These are phyloP conservation scores for Canavalia gladiata DNA, from an alignment of 306 rosid genomes.

Conservation along the genomic window DNA sequence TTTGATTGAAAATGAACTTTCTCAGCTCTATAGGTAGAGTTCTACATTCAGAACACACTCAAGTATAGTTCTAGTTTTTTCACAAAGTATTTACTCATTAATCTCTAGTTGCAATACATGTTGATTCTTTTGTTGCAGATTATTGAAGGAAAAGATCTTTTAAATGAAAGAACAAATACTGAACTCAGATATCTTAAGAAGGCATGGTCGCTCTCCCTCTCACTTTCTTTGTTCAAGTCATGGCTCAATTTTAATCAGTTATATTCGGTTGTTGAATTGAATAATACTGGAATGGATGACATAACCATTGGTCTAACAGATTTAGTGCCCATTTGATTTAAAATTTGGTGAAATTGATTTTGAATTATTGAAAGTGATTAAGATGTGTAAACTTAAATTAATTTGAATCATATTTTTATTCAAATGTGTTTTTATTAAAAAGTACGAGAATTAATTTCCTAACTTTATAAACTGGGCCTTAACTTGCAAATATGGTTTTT, in stretches of 20 bases:
- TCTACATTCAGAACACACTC: background rate
- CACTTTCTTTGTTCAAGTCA: background rate
- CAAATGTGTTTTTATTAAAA: no score
- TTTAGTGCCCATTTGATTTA: no score
- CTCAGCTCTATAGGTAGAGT: background rate
- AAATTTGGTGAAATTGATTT: no score
- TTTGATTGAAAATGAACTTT: constrained; percentile 6
- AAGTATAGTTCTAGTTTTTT: background rate
- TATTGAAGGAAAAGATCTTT: constrained; percentile 77
- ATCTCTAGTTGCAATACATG: constrained; percentile 2
- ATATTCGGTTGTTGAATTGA: background rate
- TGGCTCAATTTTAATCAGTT: background rate
- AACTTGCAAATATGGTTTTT: constrained; percentile 3
- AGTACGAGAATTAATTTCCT: no score
- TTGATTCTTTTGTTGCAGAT: constrained; percentile 61
- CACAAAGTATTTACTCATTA: background rate
- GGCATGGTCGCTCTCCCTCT: constrained; percentile 57
- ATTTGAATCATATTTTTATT: no score
- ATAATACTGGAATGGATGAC: background rate
- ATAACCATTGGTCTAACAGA: background rate
- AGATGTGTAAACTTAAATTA: no score
- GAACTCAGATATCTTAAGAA: constrained; percentile 87
- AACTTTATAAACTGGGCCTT: no score
- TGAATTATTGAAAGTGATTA: no score
- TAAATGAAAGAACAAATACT: constrained; percentile 92